Evolutionary conservation across 805 yeast species (phyloP), one percentile per base, ranked within the genome.

Genomic region (Lachancea fermentati): DNA sequence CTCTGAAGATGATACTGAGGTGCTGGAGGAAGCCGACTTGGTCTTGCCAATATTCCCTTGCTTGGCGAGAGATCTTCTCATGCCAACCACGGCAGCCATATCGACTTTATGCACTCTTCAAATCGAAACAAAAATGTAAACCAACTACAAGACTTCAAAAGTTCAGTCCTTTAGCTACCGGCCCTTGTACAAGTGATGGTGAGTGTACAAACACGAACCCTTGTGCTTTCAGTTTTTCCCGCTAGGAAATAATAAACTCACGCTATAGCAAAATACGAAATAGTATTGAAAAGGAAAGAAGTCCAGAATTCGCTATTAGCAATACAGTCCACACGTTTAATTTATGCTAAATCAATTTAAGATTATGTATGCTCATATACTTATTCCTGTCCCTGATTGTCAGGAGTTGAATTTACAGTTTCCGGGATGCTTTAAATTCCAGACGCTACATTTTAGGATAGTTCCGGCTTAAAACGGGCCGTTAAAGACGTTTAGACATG

Each of bases 1-100:
- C n/a, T 34, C 42, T 18, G 36, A 33, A 7, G 42, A 38, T 15
- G 42, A 34, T 3, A 32, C 14, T 7, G 36, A 38, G 16, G 24
- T 24, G 13, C 37, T 38, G 15, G 42, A 38, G 14, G 29, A 32
- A 4, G 34, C 14, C 17, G 42, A 33, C 17, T 34, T 38, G 31
- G 29, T 38, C 19, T 38, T 38, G 7, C 16, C 31, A 3, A 37
- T 30, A 28, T 13, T 30, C 12, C 34, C 40, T 17, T 14, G 30
- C 15, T 30, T 37, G 16, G 16, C 8, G 17, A n/a, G 22, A 13
- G 30, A 7, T 18, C 31, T 25, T 13, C 32, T 36, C 24, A 15
- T 16, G 9, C 31, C 5, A 12, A 26, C 33, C 12, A 25, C 39
- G 4, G 22, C 32, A 29, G 19, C 28, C 33, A 36, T 36, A 13